Conservation (phyloP, 495 filamentous ascomycete genomes). For the Aspergillus affinis region DNA sequence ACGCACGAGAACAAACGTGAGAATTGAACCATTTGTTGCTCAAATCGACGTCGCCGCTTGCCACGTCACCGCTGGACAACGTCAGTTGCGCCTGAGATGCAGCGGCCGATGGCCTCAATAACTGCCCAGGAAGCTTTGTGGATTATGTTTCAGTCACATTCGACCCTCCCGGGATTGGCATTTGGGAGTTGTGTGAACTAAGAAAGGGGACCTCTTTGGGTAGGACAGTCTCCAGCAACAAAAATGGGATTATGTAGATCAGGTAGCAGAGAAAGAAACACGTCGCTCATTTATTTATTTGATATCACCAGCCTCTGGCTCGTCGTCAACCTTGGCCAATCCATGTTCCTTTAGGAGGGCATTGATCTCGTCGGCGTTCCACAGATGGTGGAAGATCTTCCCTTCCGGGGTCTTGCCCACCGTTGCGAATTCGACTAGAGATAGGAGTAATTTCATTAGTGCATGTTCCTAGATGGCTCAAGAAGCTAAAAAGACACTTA, state of each 20-base stretch:
- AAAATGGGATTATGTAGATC: constrained; percentile 29
- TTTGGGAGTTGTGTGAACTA: neutral
- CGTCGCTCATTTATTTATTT: constrained; percentile 35
- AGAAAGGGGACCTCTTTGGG: neutral
- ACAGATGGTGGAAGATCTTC: constrained; percentile 96
- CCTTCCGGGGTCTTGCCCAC: constrained; percentile 93
- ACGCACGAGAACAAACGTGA: constrained; percentile 23
- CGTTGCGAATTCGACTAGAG: constrained; percentile 92
- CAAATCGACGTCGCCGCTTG: constrained; percentile 29
- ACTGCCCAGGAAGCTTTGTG: neutral
- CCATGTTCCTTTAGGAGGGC: constrained; percentile 92
- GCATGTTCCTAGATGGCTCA: neutral
- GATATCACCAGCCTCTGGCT: constrained; percentile 62
- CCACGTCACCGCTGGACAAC: constrained; percentile 42
- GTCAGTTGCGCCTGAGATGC: constrained; percentile 28
- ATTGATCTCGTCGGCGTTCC: constrained; percentile 96
- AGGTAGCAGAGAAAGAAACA: constrained; percentile 12
- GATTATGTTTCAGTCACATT: neutral
- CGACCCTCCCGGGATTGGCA: neutral
- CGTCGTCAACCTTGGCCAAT: constrained; percentile 82
- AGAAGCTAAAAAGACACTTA: constrained; percentile 39
- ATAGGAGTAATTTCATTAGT: neutral
- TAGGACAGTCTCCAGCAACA: neutral
- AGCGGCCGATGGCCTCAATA: constrained; percentile 15
- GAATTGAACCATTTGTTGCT: constrained; percentile 26